Evolutionary conservation across 2,329 filamentous ascomycete species (phyloP).

Genomic region (Byssothecium circinans): DNA sequence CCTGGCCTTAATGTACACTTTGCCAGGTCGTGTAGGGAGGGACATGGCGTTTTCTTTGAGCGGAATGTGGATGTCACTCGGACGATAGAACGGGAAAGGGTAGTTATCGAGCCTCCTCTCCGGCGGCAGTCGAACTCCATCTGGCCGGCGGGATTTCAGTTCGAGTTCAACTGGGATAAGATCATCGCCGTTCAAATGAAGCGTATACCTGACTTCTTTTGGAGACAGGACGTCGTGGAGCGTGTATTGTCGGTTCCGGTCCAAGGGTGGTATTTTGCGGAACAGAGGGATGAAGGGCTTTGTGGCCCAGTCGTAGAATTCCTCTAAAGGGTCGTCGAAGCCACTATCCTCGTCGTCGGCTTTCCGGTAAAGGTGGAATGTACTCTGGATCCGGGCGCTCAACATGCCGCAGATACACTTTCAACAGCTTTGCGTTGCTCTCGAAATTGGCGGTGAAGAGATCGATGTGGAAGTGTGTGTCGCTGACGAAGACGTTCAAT

Average conservation of each 20-base stretch:
- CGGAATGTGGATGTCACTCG: slow-evolving; percentile 8
- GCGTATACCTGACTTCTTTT: too few relatives aligned
- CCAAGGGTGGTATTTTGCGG: slow-evolving; percentile 10
- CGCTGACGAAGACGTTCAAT: slow-evolving; percentile 11
- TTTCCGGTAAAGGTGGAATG: slow-evolving; percentile 9
- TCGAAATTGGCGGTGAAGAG: slow-evolving; percentile 14
- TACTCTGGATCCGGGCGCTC: slow-evolving; percentile 12
- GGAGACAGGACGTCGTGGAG: slow-evolving; percentile 12
- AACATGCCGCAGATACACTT: slow-evolving; percentile 13
- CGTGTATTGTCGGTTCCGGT: slow-evolving; percentile 10
- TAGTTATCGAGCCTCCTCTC: too few relatives aligned
- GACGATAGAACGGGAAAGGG: too few relatives aligned
- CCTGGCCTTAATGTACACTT: slow-evolving; percentile 10
- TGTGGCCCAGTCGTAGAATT: slow-evolving; percentile 12
- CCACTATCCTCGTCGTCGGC: slow-evolving; percentile 4
- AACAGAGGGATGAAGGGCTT: slow-evolving; percentile 11
- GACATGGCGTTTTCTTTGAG: slow-evolving; percentile 6
- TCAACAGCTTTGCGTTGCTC: slow-evolving; percentile 7
- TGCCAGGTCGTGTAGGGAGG: slow-evolving; percentile 7
- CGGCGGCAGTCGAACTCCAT: too few relatives aligned
- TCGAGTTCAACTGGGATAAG: too few relatives aligned
- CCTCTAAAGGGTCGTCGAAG: slow-evolving; percentile 10
- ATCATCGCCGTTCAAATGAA: too few relatives aligned
- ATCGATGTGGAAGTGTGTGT: slow-evolving; percentile 11
- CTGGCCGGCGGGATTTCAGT: too few relatives aligned